Evolutionary conservation across 192 early-diverging fungal species (phyloP).

Genomic region (Neocallimastix lanati): DNA sequence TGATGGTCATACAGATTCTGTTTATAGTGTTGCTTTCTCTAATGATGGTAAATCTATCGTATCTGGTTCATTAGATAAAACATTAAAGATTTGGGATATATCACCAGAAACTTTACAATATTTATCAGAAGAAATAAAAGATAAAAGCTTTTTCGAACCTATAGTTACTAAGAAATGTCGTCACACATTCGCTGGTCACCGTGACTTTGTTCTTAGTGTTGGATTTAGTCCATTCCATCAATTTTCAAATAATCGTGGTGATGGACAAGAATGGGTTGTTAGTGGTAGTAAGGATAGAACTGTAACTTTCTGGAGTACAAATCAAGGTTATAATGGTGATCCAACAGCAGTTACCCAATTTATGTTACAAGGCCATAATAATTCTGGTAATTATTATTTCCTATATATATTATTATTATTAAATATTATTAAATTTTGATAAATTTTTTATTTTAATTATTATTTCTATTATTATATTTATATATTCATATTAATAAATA

Average conservation of each 20-base stretch:
- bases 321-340: constrained; percentile 23
- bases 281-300: constrained; percentile 81
- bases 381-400: constrained; percentile 46
- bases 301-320: constrained; percentile 87
- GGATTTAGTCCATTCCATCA: constrained; percentile 33
- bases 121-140: constrained; percentile 1
- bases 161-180: constrained; percentile 17
- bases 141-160: constrained; percentile 1
- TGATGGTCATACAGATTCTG: constrained; percentile 87
- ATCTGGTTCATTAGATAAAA: constrained; percentile 80
- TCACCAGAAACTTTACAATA: constrained; percentile 11
- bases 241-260: not conserved
- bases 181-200: constrained; percentile 45
- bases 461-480: too few species aligned
- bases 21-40: constrained; percentile 87
- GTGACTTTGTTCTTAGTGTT: constrained; percentile 94
- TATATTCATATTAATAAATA: too few species aligned
- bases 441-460: not conserved
- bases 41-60: constrained; percentile 81
- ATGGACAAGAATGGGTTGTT: constrained; percentile 56
- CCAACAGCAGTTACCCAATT: constrained; percentile 22
- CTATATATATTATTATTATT: too few species aligned
- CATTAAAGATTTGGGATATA: constrained; percentile 82
- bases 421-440: not conserved
- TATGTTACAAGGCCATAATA: constrained; percentile 89